These are phyloP conservation scores for Coprinopsis sp. DNA, from an alignment of 768 basidiomycete genomes.

Conservation along the genomic window DNA sequence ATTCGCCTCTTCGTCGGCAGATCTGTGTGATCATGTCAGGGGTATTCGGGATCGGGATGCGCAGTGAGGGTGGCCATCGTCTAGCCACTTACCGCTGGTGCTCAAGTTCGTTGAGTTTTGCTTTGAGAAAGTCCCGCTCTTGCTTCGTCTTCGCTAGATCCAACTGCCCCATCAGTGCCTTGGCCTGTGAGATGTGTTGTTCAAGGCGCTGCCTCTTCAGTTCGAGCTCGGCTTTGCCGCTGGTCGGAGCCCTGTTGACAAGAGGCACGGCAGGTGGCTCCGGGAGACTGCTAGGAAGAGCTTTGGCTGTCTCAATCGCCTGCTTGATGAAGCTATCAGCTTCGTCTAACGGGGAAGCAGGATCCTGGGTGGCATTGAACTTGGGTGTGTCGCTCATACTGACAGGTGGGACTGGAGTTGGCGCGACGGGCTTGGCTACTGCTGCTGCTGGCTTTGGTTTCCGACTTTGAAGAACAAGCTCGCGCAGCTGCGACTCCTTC, in stretches of 20 bases:
- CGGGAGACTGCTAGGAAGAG: conserved; percentile 13
- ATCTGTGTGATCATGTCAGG: neutral
- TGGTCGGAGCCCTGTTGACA: conserved; percentile 4
- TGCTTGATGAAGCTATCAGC: conserved; percentile 56
- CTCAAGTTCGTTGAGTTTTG: conserved; percentile 43
- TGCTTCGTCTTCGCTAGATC: conserved; percentile 42
- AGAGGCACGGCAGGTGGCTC: conserved; percentile 11
- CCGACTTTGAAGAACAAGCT: conserved; percentile 36
- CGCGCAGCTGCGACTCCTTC: conserved; percentile 33
- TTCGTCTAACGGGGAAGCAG: conserved; percentile 40
- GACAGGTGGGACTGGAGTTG: conserved; percentile 8
- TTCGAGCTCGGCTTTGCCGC: conserved; percentile 32
- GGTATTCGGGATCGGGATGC: neutral
- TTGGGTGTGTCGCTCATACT: conserved; percentile 1
- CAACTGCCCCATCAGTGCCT: conserved; percentile 44
- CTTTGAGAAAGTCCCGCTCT: conserved; percentile 45
- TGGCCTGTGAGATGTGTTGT: conserved; percentile 49
- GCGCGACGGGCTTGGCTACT: conserved; percentile 1
- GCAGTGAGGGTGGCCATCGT: neutral
- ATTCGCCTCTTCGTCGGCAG: neutral
- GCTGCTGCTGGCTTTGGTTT: conserved; percentile 19
- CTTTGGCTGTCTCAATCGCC: conserved; percentile 43
- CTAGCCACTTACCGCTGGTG: conserved; percentile 31
- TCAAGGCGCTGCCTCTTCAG: conserved; percentile 46
- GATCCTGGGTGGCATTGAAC: conserved; percentile 14